Base-by-base conservation (phyloP, 1,284 basidiomycete species). In the Anthracocystis setariae region DNA sequence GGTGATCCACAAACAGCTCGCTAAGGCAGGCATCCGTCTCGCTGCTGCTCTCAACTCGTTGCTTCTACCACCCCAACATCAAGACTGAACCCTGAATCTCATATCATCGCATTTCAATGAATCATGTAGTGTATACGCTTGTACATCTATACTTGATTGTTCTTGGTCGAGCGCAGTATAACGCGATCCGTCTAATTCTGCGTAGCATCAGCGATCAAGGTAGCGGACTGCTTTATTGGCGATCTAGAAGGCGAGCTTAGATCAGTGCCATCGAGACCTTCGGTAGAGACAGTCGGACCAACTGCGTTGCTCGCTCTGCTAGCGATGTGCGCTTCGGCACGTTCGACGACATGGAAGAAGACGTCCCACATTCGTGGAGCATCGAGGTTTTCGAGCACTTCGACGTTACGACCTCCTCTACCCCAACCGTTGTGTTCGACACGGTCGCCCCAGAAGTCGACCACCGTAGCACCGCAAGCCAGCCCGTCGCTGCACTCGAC, bases 1-100 rank as follows among this genome's bases (percentile, higher is more conserved):
- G 87, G 84, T 92, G 38, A 77, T 96, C 3, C 92, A 95, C 86
- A 88, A 88, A 83, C 83, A 94, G 73, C 84, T 96, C 46, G 90
- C 92, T 0, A 90, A 90, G 85, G 92, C 86, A 1, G 93, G 92
- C 1, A 84, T 94, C 35, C 86, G 93, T 15, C 87, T 94, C 32
- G 93, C 92, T 10, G 91, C 89, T 2, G 83, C 91, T 4, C 83
- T 95, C 70, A 94, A 94, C 76, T 88, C 86, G 5, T 33, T 79
- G 18, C 70, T 79, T 5, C 61, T 79, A 3, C 64, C 64, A 13
- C 37, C 49, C n/a, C 9, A 54, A 54, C 35, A 35, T 44, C 10
- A 37, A 23, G 4, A 25, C 42, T n/a, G 13, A 24, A 8, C n/a
- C 12, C 4, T 42, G 35, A 24, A 40, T 29, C 8, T 49, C 21